Evolutionary conservation across 176 grass and related monocot species (phyloP).

Genomic region (Puya raimondii): DNA sequence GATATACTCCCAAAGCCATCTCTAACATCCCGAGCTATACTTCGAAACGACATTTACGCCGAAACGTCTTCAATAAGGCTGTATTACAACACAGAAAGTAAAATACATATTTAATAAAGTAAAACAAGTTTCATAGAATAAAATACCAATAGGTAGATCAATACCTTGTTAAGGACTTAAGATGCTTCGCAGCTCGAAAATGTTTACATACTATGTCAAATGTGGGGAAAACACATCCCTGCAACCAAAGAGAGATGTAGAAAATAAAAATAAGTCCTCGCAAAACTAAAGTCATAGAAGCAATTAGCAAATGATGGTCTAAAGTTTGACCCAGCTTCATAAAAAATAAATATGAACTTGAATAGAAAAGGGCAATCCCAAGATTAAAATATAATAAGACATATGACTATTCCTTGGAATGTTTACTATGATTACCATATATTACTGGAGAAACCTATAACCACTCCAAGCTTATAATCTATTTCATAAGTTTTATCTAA

Average conservation of each 20-base stretch:
- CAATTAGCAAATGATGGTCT: too few relatives aligned
- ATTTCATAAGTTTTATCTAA: not conserved
- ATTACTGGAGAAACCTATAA: not conserved
- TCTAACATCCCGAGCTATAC: constrained; percentile 84
- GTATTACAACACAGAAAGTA: not conserved
- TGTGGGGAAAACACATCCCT: not conserved
- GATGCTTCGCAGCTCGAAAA: not conserved
- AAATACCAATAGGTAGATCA: not conserved
- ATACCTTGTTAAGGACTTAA: not conserved
- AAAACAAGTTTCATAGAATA: not conserved
- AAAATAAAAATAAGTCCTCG: not conserved
- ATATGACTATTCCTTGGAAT: too few relatives aligned
- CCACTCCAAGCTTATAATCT: not conserved
- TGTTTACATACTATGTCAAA: not conserved
- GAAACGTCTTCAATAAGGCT: not conserved
- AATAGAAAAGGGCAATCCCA: not conserved
- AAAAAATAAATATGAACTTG: not conserved
- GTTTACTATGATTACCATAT: not conserved
- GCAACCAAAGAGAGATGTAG: not conserved
- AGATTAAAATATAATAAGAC: not conserved
- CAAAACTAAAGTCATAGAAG: too few relatives aligned
- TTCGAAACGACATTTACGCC: constrained; percentile 83
- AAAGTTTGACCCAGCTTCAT: not conserved
- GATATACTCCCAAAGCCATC: constrained; percentile 84
- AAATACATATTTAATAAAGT: not conserved